Evolutionary conservation across 768 basidiomycete genomes (phyloP), one percentile per base, ranked within the genome.

Genomic region (Boletus rufocinnamomeus): DNA sequence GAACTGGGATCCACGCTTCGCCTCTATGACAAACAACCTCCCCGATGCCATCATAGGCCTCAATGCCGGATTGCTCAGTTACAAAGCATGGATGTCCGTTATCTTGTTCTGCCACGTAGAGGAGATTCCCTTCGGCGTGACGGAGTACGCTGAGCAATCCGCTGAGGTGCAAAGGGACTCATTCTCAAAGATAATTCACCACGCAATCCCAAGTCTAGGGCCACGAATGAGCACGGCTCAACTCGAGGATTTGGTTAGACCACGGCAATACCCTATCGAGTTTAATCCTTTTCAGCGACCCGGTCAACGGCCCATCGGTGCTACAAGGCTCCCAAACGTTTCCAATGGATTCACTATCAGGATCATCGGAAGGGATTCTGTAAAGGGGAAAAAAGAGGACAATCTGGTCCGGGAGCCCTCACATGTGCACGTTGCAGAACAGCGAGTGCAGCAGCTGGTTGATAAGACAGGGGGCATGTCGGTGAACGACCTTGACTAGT

Each of bases 11-110:
- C 69, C 67, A 41, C 66, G 65, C 43, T 63, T 68, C 32, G 37
- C 44, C 10, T 62, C 69, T 25, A 44, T 68, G 19, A 35, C 37
- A 25, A 50, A 63, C 23, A 58, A 53, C 43, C 50, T 62, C 27
- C 77, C 81, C 1, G 77, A 82, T 60, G 80, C 76, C 19, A 68
- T 82, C 53, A 62, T 82, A 37, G 79, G 70, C 3, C 66, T 71
- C 46, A 77, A 79, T 59, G 77, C 79, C 2, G 79, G 76, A 28
- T 62, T 79, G 25, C 67, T 69, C 34, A 63, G 71, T 34, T 78
- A 78, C 59, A 57, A 54, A 4, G 63, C 70, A 16, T 82, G 80
- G 80, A 52, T 63, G 3, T 63, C 66, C 32, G 77, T 75, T 46
- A 67, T 79, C 54, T 41, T 70, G 38, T 75, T 69, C 38, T 73